Evolutionary conservation across 192 early-diverging fungal genomes (phyloP), one percentile per base, ranked within the genome.

Genomic region (Backusella westeae): DNA sequence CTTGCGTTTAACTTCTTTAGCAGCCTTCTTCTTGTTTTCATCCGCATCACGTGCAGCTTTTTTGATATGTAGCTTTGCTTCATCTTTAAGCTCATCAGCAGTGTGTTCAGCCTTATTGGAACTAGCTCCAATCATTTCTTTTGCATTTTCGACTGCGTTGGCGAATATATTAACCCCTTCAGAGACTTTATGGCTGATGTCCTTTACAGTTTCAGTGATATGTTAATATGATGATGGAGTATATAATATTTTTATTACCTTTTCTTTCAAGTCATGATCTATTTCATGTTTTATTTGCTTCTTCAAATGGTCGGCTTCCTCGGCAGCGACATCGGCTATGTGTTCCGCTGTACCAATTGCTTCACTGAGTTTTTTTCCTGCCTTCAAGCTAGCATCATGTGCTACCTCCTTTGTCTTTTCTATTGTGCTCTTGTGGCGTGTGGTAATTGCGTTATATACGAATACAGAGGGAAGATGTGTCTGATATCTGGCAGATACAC

Each of bases 181-280:
- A 32, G 36, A 34, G 39, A 71, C 75, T 14, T 77, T 74, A 39
- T 81, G 79, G 26, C 75, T 67, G 32, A 81, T 52, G 3, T 81
- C 72, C 59, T 78, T 81, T 2, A 73, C 69, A 21, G 52, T 67
- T 4, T 81, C 80, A 32, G 70, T n/a, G 12, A 71, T 63, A 63
- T 14, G 23, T 39, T 12, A 59, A 26, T 59, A 26, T 1, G 29
- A 63, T 26, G 56, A 63, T 63, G 9, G 4, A 29, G 10, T 29
- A 29, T 7, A 29, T 56, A n/a, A 44, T 21, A 10, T 32, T 32
- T 53, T 53, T 63, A 29, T 0, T 63, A 63, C 21, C 12, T 71
- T 69, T 68, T 35, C 35, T 36, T 68, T n/a, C 7, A 36, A 68
- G 6, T 68, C 29, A 14, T 69, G 15, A 17, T 68, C 29, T 36